These are phyloP conservation scores for Arachnomyces sp. DNA, from an alignment of 2,329 filamentous ascomycete species.

Conservation along the genomic window DNA sequence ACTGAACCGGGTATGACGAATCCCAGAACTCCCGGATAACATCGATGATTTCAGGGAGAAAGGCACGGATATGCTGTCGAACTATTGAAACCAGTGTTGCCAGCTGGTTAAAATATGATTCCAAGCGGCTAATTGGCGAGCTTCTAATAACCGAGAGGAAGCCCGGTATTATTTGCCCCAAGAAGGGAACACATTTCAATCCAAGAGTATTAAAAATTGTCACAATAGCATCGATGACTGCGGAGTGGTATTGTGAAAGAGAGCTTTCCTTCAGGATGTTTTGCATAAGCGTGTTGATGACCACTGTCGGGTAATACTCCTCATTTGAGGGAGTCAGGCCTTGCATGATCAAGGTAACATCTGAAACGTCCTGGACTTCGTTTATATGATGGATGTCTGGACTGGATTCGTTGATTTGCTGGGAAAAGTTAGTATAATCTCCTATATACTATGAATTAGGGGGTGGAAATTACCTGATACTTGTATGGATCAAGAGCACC, in stretches of 20 bases:
- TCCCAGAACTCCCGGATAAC: conserved; percentile 89
- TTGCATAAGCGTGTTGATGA: conserved; percentile 88
- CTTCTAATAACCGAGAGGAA: conserved; percentile 84
- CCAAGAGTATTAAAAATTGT: conserved; percentile 96
- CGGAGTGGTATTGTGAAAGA: conserved; percentile 79
- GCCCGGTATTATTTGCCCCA: conserved; percentile 87
- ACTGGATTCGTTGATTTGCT: conserved; percentile 79
- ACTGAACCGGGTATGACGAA: conserved; percentile 67
- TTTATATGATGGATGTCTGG: conserved; percentile 68
- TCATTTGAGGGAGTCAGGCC: conserved; percentile 93
- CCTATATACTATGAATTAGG: conserved; percentile 5
- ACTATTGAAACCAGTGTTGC: conserved; percentile 91
- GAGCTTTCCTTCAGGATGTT: conserved; percentile 82
- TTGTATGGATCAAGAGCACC: conserved; percentile 94
- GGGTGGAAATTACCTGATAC: conserved; percentile 53
- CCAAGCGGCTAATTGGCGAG: conserved; percentile 67
- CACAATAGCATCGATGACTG: conserved; percentile 96
- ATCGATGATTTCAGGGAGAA: conserved; percentile 75
- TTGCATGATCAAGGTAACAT: conserved; percentile 97
- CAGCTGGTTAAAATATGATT: conserved; percentile 96
- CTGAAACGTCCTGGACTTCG: conserved; percentile 64
- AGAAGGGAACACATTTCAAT: conserved; percentile 89
- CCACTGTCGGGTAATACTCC: conserved; percentile 96
- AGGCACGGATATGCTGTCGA: conserved; percentile 88
- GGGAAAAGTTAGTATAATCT: conserved; percentile 6